A percentile compares a stretch with the other conserved stretches of the same genome.
Conservation (phyloP, 495 filamentous ascomycete species). For the Hyaloscypha variabilis region DNA sequence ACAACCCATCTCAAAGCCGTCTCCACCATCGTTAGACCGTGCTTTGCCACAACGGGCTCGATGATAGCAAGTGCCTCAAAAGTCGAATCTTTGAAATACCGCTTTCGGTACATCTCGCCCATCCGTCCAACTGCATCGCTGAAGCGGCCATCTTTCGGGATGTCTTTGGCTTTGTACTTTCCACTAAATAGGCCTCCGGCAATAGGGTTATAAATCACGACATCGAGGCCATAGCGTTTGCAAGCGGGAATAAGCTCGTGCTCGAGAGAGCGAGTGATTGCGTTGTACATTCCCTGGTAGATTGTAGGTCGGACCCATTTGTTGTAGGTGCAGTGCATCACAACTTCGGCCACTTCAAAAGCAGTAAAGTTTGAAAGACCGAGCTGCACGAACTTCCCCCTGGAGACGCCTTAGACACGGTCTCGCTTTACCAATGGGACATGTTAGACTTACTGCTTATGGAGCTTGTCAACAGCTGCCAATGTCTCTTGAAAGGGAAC, state of each 20-base stretch:
- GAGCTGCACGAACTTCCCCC: constrained; percentile 80
- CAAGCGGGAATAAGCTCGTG: constrained; percentile 78
- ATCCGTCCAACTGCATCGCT: constrained; percentile 48
- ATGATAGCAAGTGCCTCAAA: constrained; percentile 77
- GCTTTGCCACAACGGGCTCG: constrained; percentile 72
- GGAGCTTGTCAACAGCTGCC: constrained; percentile 73
- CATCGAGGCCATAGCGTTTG: constrained; percentile 81
- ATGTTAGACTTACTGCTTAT: constrained; percentile 57
- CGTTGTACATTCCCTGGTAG: constrained; percentile 74
- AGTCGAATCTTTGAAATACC: constrained; percentile 80
- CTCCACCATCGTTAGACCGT: constrained; percentile 80
- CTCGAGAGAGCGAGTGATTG: constrained; percentile 76
- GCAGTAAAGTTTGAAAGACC: constrained; percentile 86
- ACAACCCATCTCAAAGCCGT: constrained; percentile 79
- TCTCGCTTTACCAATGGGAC: not conserved
- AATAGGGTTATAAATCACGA: constrained; percentile 90
- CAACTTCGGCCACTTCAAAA: constrained; percentile 90
- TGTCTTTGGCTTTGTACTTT: constrained; percentile 75
- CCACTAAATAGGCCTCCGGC: constrained; percentile 85
- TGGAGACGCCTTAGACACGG: constrained; percentile 4
- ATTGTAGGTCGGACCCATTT: constrained; percentile 73
- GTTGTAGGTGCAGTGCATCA: constrained; percentile 77
- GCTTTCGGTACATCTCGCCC: constrained; percentile 70
- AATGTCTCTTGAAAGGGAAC: constrained; percentile 82
- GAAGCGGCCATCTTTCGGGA: constrained; percentile 72